Conservation (phyloP, 441 rosid genomes). For the Gossypium gossypioides region DNA sequence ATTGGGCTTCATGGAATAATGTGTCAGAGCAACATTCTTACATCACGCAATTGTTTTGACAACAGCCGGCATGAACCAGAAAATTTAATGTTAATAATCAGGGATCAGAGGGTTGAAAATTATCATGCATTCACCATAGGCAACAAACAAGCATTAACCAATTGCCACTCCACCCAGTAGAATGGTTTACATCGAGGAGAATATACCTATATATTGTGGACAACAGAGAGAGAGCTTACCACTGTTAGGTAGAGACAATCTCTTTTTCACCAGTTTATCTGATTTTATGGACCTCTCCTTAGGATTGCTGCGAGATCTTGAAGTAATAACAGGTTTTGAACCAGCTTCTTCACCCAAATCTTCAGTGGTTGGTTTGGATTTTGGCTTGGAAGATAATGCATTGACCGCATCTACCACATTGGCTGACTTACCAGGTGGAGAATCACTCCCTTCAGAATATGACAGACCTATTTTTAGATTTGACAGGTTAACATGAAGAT, state of each 20-base stretch:
- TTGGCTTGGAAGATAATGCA: constrained; percentile 34
- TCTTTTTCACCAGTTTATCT: constrained; percentile 50
- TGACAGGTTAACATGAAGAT: constrained; percentile 32
- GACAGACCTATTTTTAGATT: constrained; percentile 65
- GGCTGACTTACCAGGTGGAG: constrained; percentile 54
- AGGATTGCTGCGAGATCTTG: constrained; percentile 87
- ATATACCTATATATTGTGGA: background rate
- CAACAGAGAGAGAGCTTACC: constrained; percentile 35
- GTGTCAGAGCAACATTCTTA: background rate
- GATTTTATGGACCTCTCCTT: constrained; percentile 59
- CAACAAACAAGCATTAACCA: background rate
- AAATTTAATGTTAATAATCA: background rate
- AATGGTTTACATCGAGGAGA: background rate
- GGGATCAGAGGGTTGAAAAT: background rate
- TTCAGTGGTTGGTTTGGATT: constrained; percentile 40
- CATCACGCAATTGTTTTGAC: background rate
- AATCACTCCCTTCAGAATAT: constrained; percentile 52
- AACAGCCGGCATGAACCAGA: background rate
- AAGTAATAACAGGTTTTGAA: constrained; percentile 36
- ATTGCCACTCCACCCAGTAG: background rate
- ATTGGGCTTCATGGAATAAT: background rate
- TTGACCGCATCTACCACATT: constrained; percentile 39
- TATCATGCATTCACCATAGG: background rate
- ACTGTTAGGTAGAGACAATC: constrained; percentile 67
- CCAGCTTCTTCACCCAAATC: constrained; percentile 45